Percentiles rank a stretch among this genome's conserved stretches.
Conservation (phyloP, 78 protist genomes). For the Corallochytrium limacisporum region DNA sequence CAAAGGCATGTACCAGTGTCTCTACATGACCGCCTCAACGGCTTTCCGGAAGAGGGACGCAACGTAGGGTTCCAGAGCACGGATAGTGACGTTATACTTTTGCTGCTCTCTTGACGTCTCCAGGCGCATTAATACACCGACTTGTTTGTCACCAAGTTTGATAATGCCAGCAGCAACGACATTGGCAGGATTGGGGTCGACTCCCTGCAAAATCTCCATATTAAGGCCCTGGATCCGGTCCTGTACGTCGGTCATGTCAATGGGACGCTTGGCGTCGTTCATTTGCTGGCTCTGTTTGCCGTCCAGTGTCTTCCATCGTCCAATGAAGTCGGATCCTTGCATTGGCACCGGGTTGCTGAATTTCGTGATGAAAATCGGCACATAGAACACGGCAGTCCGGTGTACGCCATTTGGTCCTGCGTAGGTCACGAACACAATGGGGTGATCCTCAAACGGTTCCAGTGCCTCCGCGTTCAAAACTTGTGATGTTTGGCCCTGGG, state of each 20-base stretch:
- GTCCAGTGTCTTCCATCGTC: too few species aligned
- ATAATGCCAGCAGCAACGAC: conserved; percentile 45
- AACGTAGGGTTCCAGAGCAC: too few species aligned
- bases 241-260: conserved; percentile 3
- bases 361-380: conserved; percentile 36
- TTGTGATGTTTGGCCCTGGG: neutral
- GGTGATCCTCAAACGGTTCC: conserved; percentile 30
- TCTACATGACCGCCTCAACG: too few species aligned
- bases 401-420: too few species aligned
- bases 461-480: neutral
- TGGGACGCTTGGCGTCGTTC: conserved; percentile 18
- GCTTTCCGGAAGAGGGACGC: too few species aligned
- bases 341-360: conserved; percentile 33
- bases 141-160: neutral
- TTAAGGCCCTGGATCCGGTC: too few species aligned
- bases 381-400: too few species aligned
- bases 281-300: conserved; percentile 41
- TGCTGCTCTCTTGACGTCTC: too few species aligned
- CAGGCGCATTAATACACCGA: conserved; percentile 9
- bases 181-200: conserved; percentile 65
- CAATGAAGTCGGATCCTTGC: conserved; percentile 29
- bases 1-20: too few species aligned
- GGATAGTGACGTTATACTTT: too few species aligned
- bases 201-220: conserved; percentile 22
- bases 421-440: conserved; percentile 18